Conservation (phyloP, 371 early-diverging fungal genomes). For the Mucor saturninus region DNA sequence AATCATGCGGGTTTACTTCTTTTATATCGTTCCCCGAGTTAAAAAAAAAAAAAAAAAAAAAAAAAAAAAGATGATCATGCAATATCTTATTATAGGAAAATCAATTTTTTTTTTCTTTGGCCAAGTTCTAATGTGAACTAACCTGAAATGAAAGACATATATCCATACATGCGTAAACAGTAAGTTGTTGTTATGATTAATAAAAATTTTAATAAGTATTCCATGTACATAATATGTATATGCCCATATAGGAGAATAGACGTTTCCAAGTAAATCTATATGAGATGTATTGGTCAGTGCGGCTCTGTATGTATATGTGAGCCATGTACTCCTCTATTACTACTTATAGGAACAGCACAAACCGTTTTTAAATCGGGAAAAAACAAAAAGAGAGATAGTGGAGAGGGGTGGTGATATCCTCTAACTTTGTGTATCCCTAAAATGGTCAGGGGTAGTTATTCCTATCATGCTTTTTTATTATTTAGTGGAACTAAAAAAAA, state of each 20-base stretch:
- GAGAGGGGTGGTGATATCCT: conserved; percentile 5
- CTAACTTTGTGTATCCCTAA: conserved; percentile 2
- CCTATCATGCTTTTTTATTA: background rate
- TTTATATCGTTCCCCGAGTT: background rate
- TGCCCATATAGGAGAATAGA: background rate
- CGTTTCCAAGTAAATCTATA: too few species aligned
- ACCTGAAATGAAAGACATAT: conserved; percentile 1
- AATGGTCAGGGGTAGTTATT: conserved; percentile 5
- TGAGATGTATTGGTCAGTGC: conserved; percentile 1
- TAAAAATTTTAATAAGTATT: background rate
- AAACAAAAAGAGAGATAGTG: background rate
- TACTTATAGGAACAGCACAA: conserved; percentile 1
- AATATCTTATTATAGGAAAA: background rate
- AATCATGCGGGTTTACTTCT: background rate
- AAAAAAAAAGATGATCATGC: background rate
- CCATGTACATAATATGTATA: background rate
- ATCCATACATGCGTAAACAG: background rate
- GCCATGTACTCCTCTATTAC: conserved; percentile 1
- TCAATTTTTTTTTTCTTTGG: background rate
- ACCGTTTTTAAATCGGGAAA: background rate
- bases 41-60: background rate
- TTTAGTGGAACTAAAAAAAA: conserved; percentile 1
- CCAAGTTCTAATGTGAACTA: background rate
- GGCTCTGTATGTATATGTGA: background rate
- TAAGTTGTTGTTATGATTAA: background rate